These are phyloP conservation scores for Didymosphaeria variabile DNA, from an alignment of 2,329 filamentous ascomycete species.

Conservation along the genomic window DNA sequence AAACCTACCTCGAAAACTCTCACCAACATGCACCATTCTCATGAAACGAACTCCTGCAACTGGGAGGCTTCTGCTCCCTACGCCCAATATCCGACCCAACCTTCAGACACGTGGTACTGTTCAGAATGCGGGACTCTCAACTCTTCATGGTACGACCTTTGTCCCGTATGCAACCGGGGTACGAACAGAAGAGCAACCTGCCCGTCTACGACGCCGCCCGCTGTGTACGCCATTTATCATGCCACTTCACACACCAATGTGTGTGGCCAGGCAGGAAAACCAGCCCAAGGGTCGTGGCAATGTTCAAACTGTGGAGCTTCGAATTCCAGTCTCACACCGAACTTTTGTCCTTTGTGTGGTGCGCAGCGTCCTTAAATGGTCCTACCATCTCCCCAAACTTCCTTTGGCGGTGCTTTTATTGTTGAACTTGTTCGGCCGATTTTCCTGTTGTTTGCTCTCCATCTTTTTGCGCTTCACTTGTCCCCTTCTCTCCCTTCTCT, in stretches of 20 bases:
- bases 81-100: background rate
- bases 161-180: constrained; percentile 17
- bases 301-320: constrained; percentile 13
- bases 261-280: constrained; percentile 8
- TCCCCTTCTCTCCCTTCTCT: too few species aligned
- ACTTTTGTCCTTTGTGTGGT: constrained; percentile 17
- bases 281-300: constrained; percentile 9
- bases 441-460: too few species aligned
- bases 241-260: background rate
- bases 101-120: constrained; percentile 25
- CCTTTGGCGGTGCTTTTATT: background rate
- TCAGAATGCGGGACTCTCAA: constrained; percentile 21
- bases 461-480: too few species aligned
- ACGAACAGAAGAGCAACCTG: background rate
- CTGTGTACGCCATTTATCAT: background rate
- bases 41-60: background rate
- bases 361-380: background rate
- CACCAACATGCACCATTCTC: background rate
- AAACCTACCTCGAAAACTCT: background rate
- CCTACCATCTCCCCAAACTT: too few species aligned
- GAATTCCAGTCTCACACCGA: constrained; percentile 14
- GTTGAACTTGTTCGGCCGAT: too few species aligned
- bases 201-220: background rate
- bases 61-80: background rate
- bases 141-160: constrained; percentile 13